These are phyloP conservation scores for Fusarium sp. DNA, from an alignment of 2,329 filamentous ascomycete genomes.

Conservation along the genomic window DNA sequence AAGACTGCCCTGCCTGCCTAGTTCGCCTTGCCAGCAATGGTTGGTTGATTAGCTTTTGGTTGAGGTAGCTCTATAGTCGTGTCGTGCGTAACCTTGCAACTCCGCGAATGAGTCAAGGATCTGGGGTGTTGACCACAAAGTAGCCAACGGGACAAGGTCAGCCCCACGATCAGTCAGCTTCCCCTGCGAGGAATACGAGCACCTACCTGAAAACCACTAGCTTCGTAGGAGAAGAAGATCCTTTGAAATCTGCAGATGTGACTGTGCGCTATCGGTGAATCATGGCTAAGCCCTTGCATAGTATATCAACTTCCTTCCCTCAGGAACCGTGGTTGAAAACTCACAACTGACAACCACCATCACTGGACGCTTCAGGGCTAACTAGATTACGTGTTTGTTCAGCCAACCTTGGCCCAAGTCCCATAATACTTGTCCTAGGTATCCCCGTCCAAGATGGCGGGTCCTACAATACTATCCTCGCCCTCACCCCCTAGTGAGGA, in stretches of 20 bases:
- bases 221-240: constrained; percentile 7
- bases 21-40: neutral
- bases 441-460: constrained; percentile 26
- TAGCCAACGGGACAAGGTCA: neutral
- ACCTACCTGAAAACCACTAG: constrained; percentile 22
- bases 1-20: neutral
- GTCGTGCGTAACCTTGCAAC: neutral
- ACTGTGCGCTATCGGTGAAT: neutral
- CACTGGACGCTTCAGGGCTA: neutral
- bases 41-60: neutral
- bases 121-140: neutral
- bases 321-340: neutral
- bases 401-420: neutral
- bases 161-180: neutral
- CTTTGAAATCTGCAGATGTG: constrained; percentile 15
- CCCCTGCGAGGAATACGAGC: neutral
- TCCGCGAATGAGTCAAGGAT: neutral
- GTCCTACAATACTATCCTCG: constrained; percentile 34
- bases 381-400: neutral
- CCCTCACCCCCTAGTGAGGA: constrained; percentile 43
- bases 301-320: neutral
- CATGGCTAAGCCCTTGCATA: neutral
- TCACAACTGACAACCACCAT: neutral
- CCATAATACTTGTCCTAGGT: neutral
- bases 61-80: neutral